phyloP scores from a whole-genome alignment of 306 rosid species.

The Vigna reflexopilosa region DNA sequence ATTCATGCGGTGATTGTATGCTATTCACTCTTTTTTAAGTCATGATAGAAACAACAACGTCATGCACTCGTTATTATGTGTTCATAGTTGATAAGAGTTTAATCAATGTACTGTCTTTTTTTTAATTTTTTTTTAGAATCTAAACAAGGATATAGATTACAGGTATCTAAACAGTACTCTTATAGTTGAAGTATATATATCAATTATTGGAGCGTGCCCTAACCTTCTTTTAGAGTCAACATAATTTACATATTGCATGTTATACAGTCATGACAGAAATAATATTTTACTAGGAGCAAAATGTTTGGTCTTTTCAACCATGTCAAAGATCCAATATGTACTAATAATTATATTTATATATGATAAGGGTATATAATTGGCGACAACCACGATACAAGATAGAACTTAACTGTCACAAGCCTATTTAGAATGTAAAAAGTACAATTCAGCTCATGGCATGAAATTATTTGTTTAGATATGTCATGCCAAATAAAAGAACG shows the following conservation, averaged over 20 bases:
- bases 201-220: slow-evolving; percentile 26
- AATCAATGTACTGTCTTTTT: neutral
- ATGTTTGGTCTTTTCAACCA: neutral
- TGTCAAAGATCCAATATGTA: slow-evolving; percentile 20
- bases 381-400: neutral
- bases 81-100: neutral
- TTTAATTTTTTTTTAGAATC: neutral
- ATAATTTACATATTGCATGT: neutral
- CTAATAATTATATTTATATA: neutral
- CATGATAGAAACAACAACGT: neutral
- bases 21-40: neutral
- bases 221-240: slow-evolving; percentile 14
- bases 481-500: slow-evolving; percentile 18
- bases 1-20: neutral
- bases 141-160: neutral
- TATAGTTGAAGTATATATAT: slow-evolving; percentile 14
- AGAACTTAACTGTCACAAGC: neutral
- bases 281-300: slow-evolving; percentile 9
- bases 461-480: slow-evolving; percentile 29
- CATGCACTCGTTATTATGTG: neutral
- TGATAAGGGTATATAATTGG: slow-evolving; percentile 19
- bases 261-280: neutral
- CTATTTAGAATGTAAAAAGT: neutral
- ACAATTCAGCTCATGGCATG: neutral
- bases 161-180: neutral